A percentile compares a stretch with the other conserved stretches of the same genome.
Conservation (phyloP, 768 basidiomycete species). For the Lactarius vividus region DNA sequence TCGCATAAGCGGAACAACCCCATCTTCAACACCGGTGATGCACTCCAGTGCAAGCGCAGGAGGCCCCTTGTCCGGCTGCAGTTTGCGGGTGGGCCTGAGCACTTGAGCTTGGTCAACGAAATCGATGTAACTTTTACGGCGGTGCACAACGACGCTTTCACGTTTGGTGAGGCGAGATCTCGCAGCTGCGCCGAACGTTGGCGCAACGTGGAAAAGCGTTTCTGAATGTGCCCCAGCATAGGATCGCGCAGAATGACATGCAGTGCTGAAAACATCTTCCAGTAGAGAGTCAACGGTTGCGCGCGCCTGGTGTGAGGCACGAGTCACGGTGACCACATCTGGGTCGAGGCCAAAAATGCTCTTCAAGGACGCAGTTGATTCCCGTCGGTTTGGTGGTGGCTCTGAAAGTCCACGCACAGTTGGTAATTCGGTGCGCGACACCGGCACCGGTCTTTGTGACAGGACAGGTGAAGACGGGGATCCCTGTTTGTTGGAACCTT, state of each 20-base stretch:
- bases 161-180: conserved; percentile 58
- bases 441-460: conserved; percentile 7
- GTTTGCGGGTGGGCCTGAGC: conserved; percentile 4
- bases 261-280: conserved; percentile 76
- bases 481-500: conserved; percentile 17
- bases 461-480: conserved; percentile 10
- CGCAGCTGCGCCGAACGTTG: conserved; percentile 56
- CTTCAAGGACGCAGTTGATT: conserved; percentile 63
- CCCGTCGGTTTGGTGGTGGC: conserved; percentile 42
- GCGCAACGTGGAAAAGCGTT: conserved; percentile 60
- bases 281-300: conserved; percentile 73
- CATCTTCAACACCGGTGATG: conserved; percentile 2
- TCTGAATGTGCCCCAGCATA: conserved; percentile 62
- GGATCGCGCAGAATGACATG: conserved; percentile 64
- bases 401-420: conserved; percentile 14
- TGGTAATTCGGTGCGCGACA: conserved; percentile 12
- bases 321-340: conserved; percentile 59
- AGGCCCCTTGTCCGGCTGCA: conserved; percentile 4
- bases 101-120: conserved; percentile 7
- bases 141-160: conserved; percentile 66
- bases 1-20: conserved; percentile 3
- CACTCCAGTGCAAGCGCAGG: conserved; percentile 18
- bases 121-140: conserved; percentile 49
- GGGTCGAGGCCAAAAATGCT: conserved; percentile 58
- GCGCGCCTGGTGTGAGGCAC: conserved; percentile 63